Percentiles rank a stretch among this genome's conserved stretches.
Conservation (phyloP, 2,329 filamentous ascomycete genomes). For the Fusarium sp. region DNA sequence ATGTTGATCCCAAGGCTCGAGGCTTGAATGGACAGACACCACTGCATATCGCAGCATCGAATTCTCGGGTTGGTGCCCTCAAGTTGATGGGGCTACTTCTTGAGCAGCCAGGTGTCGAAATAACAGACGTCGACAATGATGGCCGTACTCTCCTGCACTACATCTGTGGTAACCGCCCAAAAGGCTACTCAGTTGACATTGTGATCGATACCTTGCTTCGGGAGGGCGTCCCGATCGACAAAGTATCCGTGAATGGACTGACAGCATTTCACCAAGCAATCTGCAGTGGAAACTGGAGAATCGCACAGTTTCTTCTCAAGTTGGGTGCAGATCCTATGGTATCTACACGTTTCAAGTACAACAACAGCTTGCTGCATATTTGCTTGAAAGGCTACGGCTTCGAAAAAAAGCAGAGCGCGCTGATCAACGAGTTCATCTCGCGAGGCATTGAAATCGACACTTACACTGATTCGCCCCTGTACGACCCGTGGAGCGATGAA, state of each 20-base stretch:
- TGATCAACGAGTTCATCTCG: constrained; percentile 1
- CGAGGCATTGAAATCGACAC: constrained; percentile 2
- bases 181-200: neutral
- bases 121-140: neutral
- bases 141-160: constrained; percentile 9
- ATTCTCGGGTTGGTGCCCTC: neutral
- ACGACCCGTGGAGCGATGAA: neutral
- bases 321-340: constrained; percentile 15
- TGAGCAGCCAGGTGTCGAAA: neutral
- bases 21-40: neutral
- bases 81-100: constrained; percentile 5
- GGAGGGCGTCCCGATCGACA: neutral
- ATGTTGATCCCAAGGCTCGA: neutral
- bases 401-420: neutral
- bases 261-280: constrained; percentile 2
- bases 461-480: neutral
- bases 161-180: neutral
- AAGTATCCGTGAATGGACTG: neutral
- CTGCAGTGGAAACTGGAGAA: neutral
- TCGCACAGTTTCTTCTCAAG: neutral
- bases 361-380: constrained; percentile 10
- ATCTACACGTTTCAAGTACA: constrained; percentile 1
- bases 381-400: neutral
- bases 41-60: constrained; percentile 6
- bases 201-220: neutral